Base-by-base conservation (phyloP, 208 protist species). In the Angomonas ambiguus region DNA sequence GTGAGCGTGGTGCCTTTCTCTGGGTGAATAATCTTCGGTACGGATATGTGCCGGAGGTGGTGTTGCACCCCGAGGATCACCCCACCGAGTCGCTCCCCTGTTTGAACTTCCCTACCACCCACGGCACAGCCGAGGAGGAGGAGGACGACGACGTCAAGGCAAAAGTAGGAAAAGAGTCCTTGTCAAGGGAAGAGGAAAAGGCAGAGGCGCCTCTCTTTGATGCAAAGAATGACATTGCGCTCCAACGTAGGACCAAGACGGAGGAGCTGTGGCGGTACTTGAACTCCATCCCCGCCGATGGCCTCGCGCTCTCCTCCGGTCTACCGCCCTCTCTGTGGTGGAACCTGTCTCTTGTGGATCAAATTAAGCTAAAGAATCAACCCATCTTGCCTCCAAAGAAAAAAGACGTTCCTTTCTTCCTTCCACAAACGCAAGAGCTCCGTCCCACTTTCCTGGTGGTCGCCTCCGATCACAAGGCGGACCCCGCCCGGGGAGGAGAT, bases 21-120 rank as follows among this genome's bases (percentile, higher is more conserved):
- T 96, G 91, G 91, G 77, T 83, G 22, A 96, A 93, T 73, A 91
- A 93, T 74, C 72, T 96, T 41, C 87, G 87, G 69, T 96, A 96
- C 67, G 91, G 91, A 18, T 88, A 85, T 67, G 87, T 89, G 11
- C 86, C 91, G 0, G 87, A 95, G 66, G 85, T 95, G 51, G 76
- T 93, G 33, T 35, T 30, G 25, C 53, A 70, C 10, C 85, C 86
- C 1, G 77, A 80, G 71, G 61, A 51, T 20, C 64, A 72, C 16
- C 38, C 61, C 24, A 66, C 79, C 51, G 84, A 83, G 49, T 45
- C 73, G 24, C 62, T 95, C 33, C 80, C 85, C 28, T 80, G 79
- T 41, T 62, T 95, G 70, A 78, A 92, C 69, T 93, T 88, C 65
- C 89, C 89, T n/a, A 90, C 75, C 22, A 71, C 72, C 2, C 88